A percentile compares a stretch with the other conserved stretches of the same genome.
phyloP scores from a whole-genome alignment of 306 rosid genomes.

The Prunus campanulata region DNA sequence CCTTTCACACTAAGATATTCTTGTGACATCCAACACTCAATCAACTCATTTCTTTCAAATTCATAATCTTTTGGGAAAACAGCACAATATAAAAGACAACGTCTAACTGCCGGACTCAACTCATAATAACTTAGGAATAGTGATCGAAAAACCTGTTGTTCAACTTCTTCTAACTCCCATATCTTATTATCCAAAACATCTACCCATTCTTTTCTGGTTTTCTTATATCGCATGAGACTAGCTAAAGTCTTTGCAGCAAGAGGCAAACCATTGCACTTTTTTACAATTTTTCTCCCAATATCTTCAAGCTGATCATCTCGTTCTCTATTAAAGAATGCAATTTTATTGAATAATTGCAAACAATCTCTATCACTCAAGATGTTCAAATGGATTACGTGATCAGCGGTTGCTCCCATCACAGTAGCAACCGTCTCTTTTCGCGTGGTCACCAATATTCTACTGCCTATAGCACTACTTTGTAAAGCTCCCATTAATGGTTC shows the following conservation, averaged over 20 bases:
- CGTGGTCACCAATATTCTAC: constrained; percentile 7
- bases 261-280: not conserved
- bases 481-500: not conserved
- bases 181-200: too few species aligned
- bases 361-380: not conserved
- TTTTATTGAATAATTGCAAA: not conserved
- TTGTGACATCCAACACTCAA: too few species aligned
- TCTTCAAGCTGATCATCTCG: not conserved
- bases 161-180: too few species aligned
- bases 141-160: too few species aligned
- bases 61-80: too few species aligned
- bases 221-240: constrained; percentile 2
- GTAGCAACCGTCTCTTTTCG: not conserved
- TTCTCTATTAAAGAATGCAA: not conserved
- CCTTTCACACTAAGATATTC: too few species aligned
- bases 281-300: not conserved
- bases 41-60: too few species aligned
- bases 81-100: too few species aligned
- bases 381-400: not conserved
- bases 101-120: too few species aligned
- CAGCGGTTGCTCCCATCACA: not conserved
- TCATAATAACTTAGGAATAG: too few species aligned
- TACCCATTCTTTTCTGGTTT: not conserved
- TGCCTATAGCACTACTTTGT: not conserved
- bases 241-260: not conserved